phyloP scores from a whole-genome alignment of 352 stramenopile genomes.

The Heterotrichella gracilis region DNA sequence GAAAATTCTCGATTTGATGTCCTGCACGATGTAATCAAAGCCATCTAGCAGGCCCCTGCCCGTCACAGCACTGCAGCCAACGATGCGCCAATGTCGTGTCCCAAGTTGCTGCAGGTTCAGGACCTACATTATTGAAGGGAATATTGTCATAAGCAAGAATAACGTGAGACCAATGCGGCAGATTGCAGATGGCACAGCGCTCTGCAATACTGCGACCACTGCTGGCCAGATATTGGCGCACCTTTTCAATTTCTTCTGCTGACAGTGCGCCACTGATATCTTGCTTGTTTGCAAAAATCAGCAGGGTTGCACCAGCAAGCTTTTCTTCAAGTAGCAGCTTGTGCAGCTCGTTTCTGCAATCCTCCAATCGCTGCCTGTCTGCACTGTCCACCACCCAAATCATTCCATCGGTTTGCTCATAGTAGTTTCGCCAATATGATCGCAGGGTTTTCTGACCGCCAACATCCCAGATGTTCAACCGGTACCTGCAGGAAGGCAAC shows the following conservation, averaged over 20 bases:
- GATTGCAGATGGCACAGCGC: no score
- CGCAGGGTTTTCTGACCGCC: slow-evolving; percentile 92
- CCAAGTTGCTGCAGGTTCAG: slow-evolving; percentile 15
- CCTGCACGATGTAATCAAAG: slow-evolving; percentile 81
- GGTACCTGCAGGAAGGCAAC: slow-evolving; percentile 15
- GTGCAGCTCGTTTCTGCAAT: slow-evolving; percentile 54
- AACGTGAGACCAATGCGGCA: not conserved
- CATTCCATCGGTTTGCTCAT: slow-evolving; percentile 89
- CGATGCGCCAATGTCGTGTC: slow-evolving; percentile 42
- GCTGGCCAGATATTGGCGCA: no score
- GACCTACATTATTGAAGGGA: no score
- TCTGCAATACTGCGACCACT: no score
- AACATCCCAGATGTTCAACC: slow-evolving; percentile 65
- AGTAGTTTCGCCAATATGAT: slow-evolving; percentile 98
- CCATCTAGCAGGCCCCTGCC: slow-evolving; percentile 63
- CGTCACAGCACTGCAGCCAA: slow-evolving; percentile 65
- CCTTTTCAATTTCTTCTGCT: slow-evolving; percentile 48
- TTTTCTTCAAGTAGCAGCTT: slow-evolving; percentile 51
- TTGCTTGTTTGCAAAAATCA: slow-evolving; percentile 98
- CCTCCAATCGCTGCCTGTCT: slow-evolving; percentile 56
- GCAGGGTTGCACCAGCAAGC: slow-evolving; percentile 71
- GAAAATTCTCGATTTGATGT: slow-evolving; percentile 28
- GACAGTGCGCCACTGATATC: slow-evolving; percentile 48
- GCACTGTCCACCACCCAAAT: slow-evolving; percentile 93
- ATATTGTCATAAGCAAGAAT: no score